Conservation (phyloP, 768 basidiomycete genomes). For the Pholiota microspora region DNA sequence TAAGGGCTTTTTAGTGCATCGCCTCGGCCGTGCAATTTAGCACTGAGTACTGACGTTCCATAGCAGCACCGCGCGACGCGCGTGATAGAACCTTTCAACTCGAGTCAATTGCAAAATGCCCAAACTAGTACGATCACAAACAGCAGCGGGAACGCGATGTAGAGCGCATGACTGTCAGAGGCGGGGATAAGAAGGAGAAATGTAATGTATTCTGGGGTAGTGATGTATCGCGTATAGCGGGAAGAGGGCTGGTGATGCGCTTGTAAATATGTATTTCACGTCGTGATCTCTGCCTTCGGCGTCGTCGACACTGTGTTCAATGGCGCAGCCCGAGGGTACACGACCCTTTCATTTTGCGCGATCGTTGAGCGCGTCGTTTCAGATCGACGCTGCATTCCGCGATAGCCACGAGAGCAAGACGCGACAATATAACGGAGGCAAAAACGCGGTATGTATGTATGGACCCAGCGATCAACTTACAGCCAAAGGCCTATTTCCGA, state of each 20-base stretch:
- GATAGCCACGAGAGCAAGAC: not conserved
- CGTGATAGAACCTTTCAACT: not conserved
- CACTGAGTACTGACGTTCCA: too few relatives aligned
- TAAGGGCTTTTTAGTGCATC: not conserved
- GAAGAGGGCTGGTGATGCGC: not conserved
- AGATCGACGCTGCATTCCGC: not conserved
- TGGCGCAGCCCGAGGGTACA: too few relatives aligned
- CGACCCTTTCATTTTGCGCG: not conserved
- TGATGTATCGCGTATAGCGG: not conserved
- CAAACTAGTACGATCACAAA: not conserved
- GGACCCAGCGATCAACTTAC: not conserved
- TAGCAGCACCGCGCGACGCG: too few relatives aligned
- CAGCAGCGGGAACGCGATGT: not conserved
- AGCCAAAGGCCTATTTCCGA: not conserved
- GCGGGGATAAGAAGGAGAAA: not conserved
- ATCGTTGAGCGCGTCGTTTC: not conserved
- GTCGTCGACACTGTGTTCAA: not conserved
- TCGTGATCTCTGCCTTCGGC: not conserved
- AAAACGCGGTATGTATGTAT: not conserved
- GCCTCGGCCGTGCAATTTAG: not conserved
- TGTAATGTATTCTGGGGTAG: not conserved
- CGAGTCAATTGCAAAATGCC: not conserved
- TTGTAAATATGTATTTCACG: not conserved
- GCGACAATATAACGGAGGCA: not conserved
- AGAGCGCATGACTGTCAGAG: not conserved